phyloP scores from a whole-genome alignment of 208 protist species.

The Leishmania arabica region DNA sequence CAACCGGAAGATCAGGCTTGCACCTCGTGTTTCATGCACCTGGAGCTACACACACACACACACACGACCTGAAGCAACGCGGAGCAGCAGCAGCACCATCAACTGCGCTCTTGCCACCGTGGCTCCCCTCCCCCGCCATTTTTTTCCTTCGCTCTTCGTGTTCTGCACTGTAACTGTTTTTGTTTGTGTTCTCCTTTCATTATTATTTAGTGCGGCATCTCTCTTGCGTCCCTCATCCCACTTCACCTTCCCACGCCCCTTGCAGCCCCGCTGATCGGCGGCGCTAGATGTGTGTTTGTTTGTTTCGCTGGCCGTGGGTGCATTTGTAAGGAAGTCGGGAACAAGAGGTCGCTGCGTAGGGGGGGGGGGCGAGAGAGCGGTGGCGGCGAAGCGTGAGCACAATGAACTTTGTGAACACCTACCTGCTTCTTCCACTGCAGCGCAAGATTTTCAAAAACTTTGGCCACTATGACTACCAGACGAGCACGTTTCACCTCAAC shows the following conservation, averaged over 20 bases:
- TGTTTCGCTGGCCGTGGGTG: background rate
- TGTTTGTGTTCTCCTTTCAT: background rate
- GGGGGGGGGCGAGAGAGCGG: background rate
- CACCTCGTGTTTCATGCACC: background rate
- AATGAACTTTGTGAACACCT: slow-evolving; percentile 37
- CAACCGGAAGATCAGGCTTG: background rate
- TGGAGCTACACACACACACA: background rate
- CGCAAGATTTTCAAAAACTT: slow-evolving; percentile 52
- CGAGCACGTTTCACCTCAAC: slow-evolving; percentile 40
- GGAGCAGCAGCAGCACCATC: background rate
- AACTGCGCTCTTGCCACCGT: background rate
- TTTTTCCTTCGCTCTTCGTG: background rate
- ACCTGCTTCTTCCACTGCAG: slow-evolving; percentile 41
- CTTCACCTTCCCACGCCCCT: background rate
- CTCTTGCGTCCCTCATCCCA: background rate
- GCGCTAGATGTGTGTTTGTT: background rate
- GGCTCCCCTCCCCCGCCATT: background rate
- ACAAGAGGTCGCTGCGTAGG: background rate
- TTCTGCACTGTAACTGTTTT: background rate
- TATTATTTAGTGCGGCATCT: background rate
- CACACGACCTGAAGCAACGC: background rate
- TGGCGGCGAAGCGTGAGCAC: background rate
- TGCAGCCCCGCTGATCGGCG: background rate
- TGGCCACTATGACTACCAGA: slow-evolving; percentile 43
- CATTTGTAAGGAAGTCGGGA: background rate